Evolutionary conservation across 169 alveolate species (phyloP).

Genomic region (Babesia gibsoni): DNA sequence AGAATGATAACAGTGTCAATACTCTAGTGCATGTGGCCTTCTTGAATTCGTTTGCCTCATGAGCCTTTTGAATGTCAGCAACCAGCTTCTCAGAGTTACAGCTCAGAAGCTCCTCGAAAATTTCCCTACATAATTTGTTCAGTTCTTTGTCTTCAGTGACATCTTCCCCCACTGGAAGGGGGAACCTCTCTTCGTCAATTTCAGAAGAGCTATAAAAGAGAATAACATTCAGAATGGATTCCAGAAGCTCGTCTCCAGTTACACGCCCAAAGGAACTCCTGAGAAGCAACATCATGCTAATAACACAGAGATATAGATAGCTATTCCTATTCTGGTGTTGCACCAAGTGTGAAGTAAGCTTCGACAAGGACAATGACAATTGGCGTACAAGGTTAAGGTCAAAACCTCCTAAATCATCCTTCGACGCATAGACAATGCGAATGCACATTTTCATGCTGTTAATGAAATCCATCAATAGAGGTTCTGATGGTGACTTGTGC

Average conservation of each 20-base stretch:
- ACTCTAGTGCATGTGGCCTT: background rate
- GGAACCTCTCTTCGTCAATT: slow-evolving; percentile 1
- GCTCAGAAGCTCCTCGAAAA: slow-evolving; percentile 2
- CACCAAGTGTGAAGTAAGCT: slow-evolving; percentile 6
- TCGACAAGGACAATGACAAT: slow-evolving; percentile 2
- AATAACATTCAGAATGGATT: slow-evolving; percentile 9
- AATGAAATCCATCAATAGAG: slow-evolving; percentile 1
- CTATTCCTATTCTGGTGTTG: background rate
- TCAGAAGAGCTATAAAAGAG: background rate
- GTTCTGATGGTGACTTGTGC: background rate
- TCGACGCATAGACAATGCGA: background rate
- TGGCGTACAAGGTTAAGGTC: background rate
- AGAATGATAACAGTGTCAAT: slow-evolving; percentile 13
- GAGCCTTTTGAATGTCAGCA: background rate
- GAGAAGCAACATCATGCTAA: slow-evolving; percentile 10
- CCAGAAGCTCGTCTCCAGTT: slow-evolving; percentile 37
- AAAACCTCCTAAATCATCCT: background rate
- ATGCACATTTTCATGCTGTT: slow-evolving; percentile 8
- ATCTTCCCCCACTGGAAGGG: background rate
- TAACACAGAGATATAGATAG: background rate
- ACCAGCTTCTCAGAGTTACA: slow-evolving; percentile 14
- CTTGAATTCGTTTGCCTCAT: background rate
- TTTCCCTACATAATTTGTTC: background rate
- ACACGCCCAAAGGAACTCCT: background rate
- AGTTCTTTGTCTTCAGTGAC: background rate